Evolutionary conservation across 1,139 yeast genomes (phyloP).

Genomic region (Suzukiozyma palmioleophila): DNA sequence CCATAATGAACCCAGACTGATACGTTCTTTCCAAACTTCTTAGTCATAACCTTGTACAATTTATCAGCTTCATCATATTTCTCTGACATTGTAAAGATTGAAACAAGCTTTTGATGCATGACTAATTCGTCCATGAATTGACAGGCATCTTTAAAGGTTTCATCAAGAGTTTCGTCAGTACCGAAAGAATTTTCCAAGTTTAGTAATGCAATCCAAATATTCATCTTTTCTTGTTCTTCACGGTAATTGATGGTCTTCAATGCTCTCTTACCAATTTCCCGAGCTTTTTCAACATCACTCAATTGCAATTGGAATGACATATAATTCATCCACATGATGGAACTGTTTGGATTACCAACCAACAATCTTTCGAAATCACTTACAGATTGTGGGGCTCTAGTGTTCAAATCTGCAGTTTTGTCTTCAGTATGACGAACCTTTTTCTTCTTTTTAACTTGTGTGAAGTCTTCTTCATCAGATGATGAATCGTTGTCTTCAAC

Average conservation of each 20-base stretch:
- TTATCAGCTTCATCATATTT: constrained; percentile 67
- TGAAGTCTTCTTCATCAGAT: constrained; percentile 55
- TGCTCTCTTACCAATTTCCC: constrained; percentile 91
- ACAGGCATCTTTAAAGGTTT: constrained; percentile 74
- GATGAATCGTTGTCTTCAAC: constrained; percentile 54
- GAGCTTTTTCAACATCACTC: constrained; percentile 89
- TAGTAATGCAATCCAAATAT: constrained; percentile 92
- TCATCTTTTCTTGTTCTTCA: constrained; percentile 89
- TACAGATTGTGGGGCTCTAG: constrained; percentile 87
- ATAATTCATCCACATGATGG: constrained; percentile 94
- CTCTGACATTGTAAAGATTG: constrained; percentile 71
- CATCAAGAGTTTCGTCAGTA: constrained; percentile 73
- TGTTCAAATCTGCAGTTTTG: constrained; percentile 75
- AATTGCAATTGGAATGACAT: constrained; percentile 97
- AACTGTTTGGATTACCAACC: constrained; percentile 89
- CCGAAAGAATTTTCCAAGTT: constrained; percentile 96
- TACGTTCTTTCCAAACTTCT: constrained; percentile 74
- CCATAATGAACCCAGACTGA: constrained; percentile 80
- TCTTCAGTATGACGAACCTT: constrained; percentile 56
- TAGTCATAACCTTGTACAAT: constrained; percentile 61
- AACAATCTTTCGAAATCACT: constrained; percentile 88
- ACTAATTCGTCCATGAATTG: constrained; percentile 86
- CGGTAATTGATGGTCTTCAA: constrained; percentile 84
- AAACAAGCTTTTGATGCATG: constrained; percentile 76
- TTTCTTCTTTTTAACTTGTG: constrained; percentile 40